phyloP scores from a whole-genome alignment of 2,329 filamentous ascomycete species.

The Pseudogymnoascus sp. region DNA sequence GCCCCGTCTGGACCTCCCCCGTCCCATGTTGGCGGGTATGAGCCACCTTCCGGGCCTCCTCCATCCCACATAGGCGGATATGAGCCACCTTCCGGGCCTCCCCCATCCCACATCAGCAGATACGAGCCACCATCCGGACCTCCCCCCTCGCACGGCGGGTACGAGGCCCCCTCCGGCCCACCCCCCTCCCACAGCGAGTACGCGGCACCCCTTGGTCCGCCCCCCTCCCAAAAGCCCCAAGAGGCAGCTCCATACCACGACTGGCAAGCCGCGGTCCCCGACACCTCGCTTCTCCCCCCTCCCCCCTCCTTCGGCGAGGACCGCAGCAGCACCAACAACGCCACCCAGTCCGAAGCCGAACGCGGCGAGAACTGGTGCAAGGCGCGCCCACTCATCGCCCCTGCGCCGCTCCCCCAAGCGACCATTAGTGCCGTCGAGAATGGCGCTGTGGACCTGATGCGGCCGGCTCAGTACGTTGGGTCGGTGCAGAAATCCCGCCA shows the following conservation, averaged over 20 bases:
- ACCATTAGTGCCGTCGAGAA: constrained; percentile 40
- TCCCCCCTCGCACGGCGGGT: constrained; percentile 16
- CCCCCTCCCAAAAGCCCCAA: constrained; percentile 15
- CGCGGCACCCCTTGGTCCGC: constrained; percentile 32
- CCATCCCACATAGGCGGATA: constrained; percentile 5
- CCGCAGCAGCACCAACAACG: constrained; percentile 60
- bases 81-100: background rate
- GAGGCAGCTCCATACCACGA: constrained; percentile 43
- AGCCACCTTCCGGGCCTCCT: background rate
- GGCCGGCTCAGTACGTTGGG: constrained; percentile 41
- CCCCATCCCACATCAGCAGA: constrained; percentile 1
- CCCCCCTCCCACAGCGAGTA: constrained; percentile 23
- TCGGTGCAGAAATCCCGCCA: constrained; percentile 36
- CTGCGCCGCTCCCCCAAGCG: constrained; percentile 40
- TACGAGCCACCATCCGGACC: constrained; percentile 2
- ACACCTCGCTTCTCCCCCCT: constrained; percentile 63
- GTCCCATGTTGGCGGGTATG: constrained; percentile 1
- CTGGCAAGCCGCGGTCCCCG: constrained; percentile 63
- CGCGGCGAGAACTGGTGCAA: constrained; percentile 59
- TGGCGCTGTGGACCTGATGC: constrained; percentile 46
- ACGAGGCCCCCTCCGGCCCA: constrained; percentile 22
- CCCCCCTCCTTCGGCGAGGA: constrained; percentile 62
- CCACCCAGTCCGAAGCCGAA: constrained; percentile 53
- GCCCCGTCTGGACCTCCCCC: background rate
- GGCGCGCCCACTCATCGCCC: constrained; percentile 47